Evolutionary conservation across 257 asterid genomes (phyloP).

Genomic region (Lantana camara): DNA sequence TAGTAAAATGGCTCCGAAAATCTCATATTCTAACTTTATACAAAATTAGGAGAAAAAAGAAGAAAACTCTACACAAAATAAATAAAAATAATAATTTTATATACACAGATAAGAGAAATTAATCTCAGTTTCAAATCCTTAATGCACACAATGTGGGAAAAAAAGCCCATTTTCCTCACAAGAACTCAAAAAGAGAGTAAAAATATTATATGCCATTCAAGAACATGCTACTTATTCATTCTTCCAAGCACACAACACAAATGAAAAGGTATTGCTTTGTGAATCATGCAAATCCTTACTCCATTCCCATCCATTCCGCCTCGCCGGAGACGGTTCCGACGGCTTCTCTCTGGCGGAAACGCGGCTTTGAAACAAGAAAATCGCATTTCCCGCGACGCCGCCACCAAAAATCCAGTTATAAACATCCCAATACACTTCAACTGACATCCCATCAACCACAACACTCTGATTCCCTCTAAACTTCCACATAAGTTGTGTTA

Average conservation of each 20-base stretch:
- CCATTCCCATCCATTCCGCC: constrained; percentile 31
- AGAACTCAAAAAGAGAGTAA: background rate
- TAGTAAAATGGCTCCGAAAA: no score
- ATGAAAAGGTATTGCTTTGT: constrained; percentile 48
- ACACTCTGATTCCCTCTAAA: constrained; percentile 66
- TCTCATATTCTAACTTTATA: no score
- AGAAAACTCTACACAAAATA: no score
- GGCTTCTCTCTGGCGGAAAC: constrained; percentile 27
- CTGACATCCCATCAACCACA: constrained; percentile 62
- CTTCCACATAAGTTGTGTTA: constrained; percentile 64
- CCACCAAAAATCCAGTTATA: constrained; percentile 64
- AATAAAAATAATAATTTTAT: background rate
- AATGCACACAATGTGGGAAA: background rate
- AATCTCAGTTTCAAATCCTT: background rate
- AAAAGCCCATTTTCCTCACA: background rate
- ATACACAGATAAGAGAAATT: background rate
- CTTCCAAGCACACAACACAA: constrained; percentile 75
- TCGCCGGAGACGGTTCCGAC: constrained; percentile 25
- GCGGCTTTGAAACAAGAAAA: constrained; percentile 58
- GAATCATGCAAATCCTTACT: constrained; percentile 27
- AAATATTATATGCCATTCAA: background rate
- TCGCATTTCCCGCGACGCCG: constrained; percentile 46
- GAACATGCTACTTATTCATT: constrained; percentile 32
- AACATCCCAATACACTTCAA: constrained; percentile 78
- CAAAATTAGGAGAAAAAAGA: no score